phyloP scores from a whole-genome alignment of 2,329 filamentous ascomycete species.

The Phialophora expanda region DNA sequence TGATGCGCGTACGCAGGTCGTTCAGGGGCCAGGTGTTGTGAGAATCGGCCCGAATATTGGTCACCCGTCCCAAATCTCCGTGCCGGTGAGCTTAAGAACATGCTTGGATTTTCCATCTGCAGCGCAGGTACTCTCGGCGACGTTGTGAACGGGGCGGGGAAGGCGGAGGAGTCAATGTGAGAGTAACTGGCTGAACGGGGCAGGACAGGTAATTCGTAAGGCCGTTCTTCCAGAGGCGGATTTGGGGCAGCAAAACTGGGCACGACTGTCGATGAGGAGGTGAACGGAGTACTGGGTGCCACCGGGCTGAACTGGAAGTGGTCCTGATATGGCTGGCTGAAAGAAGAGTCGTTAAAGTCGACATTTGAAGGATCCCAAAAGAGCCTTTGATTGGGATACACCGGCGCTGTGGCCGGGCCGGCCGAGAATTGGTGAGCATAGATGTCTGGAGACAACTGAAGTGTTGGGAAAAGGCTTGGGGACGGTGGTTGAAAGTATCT shows the following conservation, averaged over 20 bases:
- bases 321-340: conserved; percentile 36
- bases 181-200: conserved; percentile 30
- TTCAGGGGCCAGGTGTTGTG: conserved; percentile 40
- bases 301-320: conserved; percentile 33
- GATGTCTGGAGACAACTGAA: conserved; percentile 64
- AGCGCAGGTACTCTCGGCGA: conserved; percentile 49
- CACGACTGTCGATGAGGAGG: conserved; percentile 36
- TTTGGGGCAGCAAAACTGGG: conserved; percentile 30
- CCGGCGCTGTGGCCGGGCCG: conserved; percentile 62
- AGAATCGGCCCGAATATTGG: conserved; percentile 38
- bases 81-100: conserved; percentile 57
- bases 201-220: conserved; percentile 35
- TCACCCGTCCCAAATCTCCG: conserved; percentile 49
- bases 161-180: conserved; percentile 44
- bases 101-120: conserved; percentile 51
- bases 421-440: conserved; percentile 55
- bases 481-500: conserved; percentile 50
- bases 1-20: conserved; percentile 56
- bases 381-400: conserved; percentile 60
- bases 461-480: conserved; percentile 56
- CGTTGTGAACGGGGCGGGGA: conserved; percentile 53
- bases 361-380: conserved; percentile 52
- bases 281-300: conserved; percentile 34
- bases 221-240: conserved; percentile 30
- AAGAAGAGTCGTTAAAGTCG: conserved; percentile 26